Evolutionary conservation across 2,329 filamentous ascomycete species (phyloP), one percentile per base, ranked within the genome.

Genomic region (Aaosphaeria arxii): DNA sequence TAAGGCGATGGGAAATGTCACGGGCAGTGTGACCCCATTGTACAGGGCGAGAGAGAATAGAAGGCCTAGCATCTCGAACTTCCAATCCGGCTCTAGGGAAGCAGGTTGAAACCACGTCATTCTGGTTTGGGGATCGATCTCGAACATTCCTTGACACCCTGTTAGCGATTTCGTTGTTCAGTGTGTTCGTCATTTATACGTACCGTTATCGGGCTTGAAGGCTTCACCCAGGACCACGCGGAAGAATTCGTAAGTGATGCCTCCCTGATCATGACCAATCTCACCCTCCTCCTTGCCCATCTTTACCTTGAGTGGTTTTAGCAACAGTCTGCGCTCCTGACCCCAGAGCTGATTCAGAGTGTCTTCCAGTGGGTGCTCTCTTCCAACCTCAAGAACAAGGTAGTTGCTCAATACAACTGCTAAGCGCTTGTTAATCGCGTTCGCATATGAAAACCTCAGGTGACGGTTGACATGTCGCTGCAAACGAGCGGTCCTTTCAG

Each of bases 191-290:
- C 4, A n/a, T 35, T 24, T 32, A 7, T 6, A 55, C 74, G 74
- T 75, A 71, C 83, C 91, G 61, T 88, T 89, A 40, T 85, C 80
- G 4, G 89, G 87, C 58, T 89, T 79, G 41, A 97, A 79, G 4
- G 88, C 88, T 62, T 95, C 86, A 1, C 83, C 83, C 57, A 96
- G 85, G 13, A 89, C 84, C 30, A 96, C 73, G 11, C 90, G 84
- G 73, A 99, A 97, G 66, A 96, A 97, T 55, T 99, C 94, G 66
- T 96, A 91, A 59, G 96, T 92, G 1, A 99, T 91, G 53, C 94
- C 94, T 40, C 94, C 94, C 43, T 92, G 90, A 67, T 99, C 94
- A 32, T 95, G 83, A 0, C 94, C 94, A 66, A 95, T 86, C 68
- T 97, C 94, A 30, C 90, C 89, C 45, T 89, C 85, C 63, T 90